Base-by-base conservation (phyloP, 208 protist species). In the Leishmania turanica region DNA sequence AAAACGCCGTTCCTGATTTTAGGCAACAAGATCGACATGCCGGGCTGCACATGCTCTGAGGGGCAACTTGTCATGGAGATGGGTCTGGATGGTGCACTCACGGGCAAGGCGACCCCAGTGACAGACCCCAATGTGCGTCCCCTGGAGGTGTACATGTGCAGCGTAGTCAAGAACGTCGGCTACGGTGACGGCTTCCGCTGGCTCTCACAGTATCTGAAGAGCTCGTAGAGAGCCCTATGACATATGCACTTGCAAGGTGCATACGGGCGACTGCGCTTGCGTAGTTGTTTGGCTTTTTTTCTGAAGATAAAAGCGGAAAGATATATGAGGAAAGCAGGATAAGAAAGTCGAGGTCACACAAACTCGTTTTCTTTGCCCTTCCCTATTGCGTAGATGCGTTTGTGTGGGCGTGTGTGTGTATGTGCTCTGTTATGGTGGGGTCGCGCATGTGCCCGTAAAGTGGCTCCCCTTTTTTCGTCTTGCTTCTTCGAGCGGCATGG, bases 101-200 rank as follows among this genome's bases (percentile, higher is more conserved):
- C 99, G 2, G 99, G 98, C 58, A 99, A 99, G 84, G 81, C 93
- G 71, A 97, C 92, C 34, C 97, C 93, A 40, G 87, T 92, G n/a
- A 91, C 90, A 8, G 90, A 98, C 71, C 91, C 92, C 15, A 91
- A 88, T 40, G 84, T 98, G 24, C 93, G 99, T 40, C 98, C 99
- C 40, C 86, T 99, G 47, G 99, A 99, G 93, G 91, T 99, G 51
- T 99, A 99, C 93, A 99, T 99, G 99, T 99, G 99, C 97, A 99
- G 96, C 82, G 97, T 99, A 45, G 93, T 99, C 40, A 96, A 98
- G 62, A 96, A 98, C 69, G 87, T 94, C 62, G 99, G 99, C 58
- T 99, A 99, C 90, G 98, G 97, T 76, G 99, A 99, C 75, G 97
- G 92, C 45, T 99, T 99, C 90, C 92, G 95, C 65, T 99, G 98